Conservation (phyloP, 1,284 basidiomycete genomes). For the Laetiporus sulphureus region DNA sequence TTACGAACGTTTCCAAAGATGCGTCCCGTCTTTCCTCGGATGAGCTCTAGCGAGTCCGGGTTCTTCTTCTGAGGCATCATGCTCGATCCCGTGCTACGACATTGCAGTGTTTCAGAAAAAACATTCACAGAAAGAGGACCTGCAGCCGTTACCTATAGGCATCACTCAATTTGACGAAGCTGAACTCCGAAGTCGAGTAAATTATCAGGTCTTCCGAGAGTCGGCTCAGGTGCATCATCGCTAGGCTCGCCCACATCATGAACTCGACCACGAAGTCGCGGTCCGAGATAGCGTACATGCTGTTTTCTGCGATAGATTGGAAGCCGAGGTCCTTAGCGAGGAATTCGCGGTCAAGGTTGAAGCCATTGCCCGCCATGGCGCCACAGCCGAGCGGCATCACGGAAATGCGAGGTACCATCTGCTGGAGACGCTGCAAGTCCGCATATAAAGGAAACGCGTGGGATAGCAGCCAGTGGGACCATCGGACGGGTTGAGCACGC, state of each 20-base stretch:
- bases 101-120: too few species aligned
- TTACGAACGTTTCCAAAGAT: slow-evolving; percentile 83
- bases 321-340: slow-evolving; percentile 85
- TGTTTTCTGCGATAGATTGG: slow-evolving; percentile 82
- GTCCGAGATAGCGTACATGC: slow-evolving; percentile 92
- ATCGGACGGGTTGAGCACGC: slow-evolving; percentile 97
- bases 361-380: slow-evolving; percentile 95
- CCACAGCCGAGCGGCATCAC: slow-evolving; percentile 92
- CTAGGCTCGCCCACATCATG: slow-evolving; percentile 91
- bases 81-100: slow-evolving; percentile 87
- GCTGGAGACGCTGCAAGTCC: slow-evolving; percentile 83
- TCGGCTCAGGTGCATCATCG: slow-evolving; percentile 91
- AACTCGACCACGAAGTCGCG: slow-evolving; percentile 97
- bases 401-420: slow-evolving; percentile 84
- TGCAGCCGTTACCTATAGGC: slow-evolving; percentile 97
- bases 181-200: slow-evolving; percentile 96
- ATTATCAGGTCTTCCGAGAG: slow-evolving; percentile 96
- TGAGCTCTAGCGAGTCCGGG: slow-evolving; percentile 91
- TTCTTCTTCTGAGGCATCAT: slow-evolving; percentile 99
- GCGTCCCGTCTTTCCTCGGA: slow-evolving; percentile 93
- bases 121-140: too few species aligned
- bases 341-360: slow-evolving; percentile 86
- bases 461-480: slow-evolving; percentile 95
- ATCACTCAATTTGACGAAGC: slow-evolving; percentile 90
- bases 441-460: slow-evolving; percentile 89